Evolutionary conservation across 148 eudicot genomes (phyloP).

Genomic region (Cornus suecica): DNA sequence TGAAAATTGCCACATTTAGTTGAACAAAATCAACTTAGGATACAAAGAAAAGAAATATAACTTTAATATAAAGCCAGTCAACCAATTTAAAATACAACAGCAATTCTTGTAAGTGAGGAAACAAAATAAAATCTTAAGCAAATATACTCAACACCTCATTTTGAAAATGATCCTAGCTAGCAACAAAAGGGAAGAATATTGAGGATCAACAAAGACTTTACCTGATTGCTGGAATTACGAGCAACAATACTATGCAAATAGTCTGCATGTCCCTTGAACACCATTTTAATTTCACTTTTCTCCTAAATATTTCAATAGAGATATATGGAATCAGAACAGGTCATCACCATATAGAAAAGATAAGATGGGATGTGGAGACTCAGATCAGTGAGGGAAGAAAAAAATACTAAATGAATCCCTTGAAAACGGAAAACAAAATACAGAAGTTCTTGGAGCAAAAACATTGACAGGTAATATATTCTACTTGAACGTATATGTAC

Average conservation of each 20-base stretch:
- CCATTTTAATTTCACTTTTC: constrained; percentile 60
- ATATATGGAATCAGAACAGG: not conserved
- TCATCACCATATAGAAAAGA: not conserved
- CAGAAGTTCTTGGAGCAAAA: not conserved
- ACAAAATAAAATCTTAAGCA: not conserved
- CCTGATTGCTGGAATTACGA: constrained; percentile 75
- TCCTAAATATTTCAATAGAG: constrained; percentile 40
- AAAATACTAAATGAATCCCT: not conserved
- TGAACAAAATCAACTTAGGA: not conserved
- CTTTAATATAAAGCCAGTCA: not conserved
- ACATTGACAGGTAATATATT: not conserved
- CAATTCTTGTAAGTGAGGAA: too few relatives aligned
- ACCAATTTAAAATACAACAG: constrained; percentile 1
- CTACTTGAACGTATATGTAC: constrained; percentile 43
- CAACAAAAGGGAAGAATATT: not conserved
- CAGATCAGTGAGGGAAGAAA: not conserved
- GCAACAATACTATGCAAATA: constrained; percentile 79
- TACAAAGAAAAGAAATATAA: not conserved
- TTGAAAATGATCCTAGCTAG: not conserved
- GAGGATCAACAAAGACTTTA: constrained; percentile 15
- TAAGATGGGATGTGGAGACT: not conserved
- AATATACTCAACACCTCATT: not conserved
- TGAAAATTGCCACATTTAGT: not conserved
- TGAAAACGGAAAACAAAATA: not conserved
- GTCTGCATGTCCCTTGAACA: constrained; percentile 85